Evolutionary conservation across 2,329 filamentous ascomycete species (phyloP), one percentile per base, ranked within the genome.

Genomic region (Hymenoscyphus fructigenus): DNA sequence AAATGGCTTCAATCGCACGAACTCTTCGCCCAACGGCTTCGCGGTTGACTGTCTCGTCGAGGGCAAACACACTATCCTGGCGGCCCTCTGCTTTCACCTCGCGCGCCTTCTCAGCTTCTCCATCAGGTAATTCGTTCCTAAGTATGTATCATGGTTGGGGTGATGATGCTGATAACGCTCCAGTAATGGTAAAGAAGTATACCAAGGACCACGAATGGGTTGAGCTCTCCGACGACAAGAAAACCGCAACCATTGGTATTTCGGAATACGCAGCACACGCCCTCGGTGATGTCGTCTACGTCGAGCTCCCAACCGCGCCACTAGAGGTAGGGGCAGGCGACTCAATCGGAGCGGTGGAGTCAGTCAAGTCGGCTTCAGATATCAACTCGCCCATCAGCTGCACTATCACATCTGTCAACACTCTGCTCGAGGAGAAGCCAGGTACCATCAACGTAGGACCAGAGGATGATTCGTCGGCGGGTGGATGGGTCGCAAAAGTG

Each of bases 161-260:
- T 14, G 59, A 63, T 50, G 62, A 68, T 57, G 56, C 58, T 70
- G 61, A 68, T 66, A 63, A 53, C 32, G 55, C 15, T 28, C 32
- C 57, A 75, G 73, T 66, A 57, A 69, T 69, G 59, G 71, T 60
- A 69, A 94, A 95, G 81, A 91, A 89, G 78, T 99, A 96, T 84
- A 97, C 95, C 70, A 90, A 93, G 78, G 94, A 97, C 77, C 95
- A 99, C 84, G 95, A 99, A 83, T 99, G 95, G 95, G 88, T 99
- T 77, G 93, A 97, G 79, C 82, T 97, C 66, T 89, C 88, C 64
- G 87, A 87, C 60, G 91, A 96, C 80, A 88, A 90, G 77, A 94
- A 91, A 79, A 90, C 89, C 59, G 93, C 91, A 83, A 86, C 85
- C 60, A 83, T 89, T 71, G 95, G 95, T 67, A 96, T 99, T 78